Base-by-base conservation (phyloP, 225 moss, liverwort and hornwort species). In the Marchantia paleacea region DNA sequence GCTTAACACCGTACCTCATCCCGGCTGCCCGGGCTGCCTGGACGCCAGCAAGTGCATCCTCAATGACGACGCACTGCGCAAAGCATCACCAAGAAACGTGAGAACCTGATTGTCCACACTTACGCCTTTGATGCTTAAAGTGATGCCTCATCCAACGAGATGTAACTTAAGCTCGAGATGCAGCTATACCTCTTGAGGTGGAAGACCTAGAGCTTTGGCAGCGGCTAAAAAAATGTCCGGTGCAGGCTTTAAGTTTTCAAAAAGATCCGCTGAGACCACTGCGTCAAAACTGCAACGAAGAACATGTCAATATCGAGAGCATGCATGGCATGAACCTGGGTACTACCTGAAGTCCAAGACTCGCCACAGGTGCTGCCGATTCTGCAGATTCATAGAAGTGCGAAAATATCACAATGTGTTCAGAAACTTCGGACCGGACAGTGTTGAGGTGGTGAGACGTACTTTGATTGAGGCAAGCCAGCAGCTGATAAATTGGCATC, bases 401-500 rank as follows among this genome's bases (percentile, higher is more conserved):
- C n/a, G n/a, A n/a, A 66, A 12, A 24, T 64, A 0, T 70, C 70
- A 49, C 7, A 69, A 1, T 31, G 14, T 47, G 14, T 47, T 70
- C 7, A 49, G 28, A 29, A 28, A 66, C 29, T 9, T 68, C 25
- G 6, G 68, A 7, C 12, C 24, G 3, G 12, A 58, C 58, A 16
- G 20, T 57, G 13, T 8, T 48, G 2, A 0, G 47, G 0, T 49
- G 1, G 25, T 53, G 19, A 47, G 12, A 78, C 82, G 15, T 91
- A 95, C 92, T 88, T 91, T 52, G 90, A 83, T 61, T 85, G 90
- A 19, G 97, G 92, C 64, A 99, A 92, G 77, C 95, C 91, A 72
- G 95, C 93, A 78, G 95, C 97, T 83, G 90, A 89, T 77, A 99
- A 82, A 85, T 99, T 99, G 69, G 97, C 95, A 83, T 99, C 97